Evolutionary conservation across 2,329 filamentous ascomycete species (phyloP).

Genomic region (Bipolaris sorokiniana): DNA sequence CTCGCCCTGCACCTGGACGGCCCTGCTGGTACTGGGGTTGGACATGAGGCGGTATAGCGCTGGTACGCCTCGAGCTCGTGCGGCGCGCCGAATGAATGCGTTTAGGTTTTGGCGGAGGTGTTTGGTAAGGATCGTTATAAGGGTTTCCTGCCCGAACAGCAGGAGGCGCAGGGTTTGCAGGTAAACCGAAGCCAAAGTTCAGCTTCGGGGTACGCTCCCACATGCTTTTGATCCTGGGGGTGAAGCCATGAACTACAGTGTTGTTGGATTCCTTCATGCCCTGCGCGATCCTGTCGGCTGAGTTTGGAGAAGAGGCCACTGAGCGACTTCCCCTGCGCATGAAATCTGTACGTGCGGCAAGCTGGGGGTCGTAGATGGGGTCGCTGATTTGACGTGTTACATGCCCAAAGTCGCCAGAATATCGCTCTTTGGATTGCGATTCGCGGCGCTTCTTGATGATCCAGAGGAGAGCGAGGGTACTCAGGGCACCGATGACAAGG

Average conservation of each 20-base stretch:
- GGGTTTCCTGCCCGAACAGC: slow-evolving; percentile 36
- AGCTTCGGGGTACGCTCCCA: slow-evolving; percentile 45
- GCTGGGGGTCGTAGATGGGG: slow-evolving; percentile 48
- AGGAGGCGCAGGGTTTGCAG: slow-evolving; percentile 28
- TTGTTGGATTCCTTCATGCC: slow-evolving; percentile 27
- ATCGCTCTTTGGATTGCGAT: slow-evolving; percentile 36
- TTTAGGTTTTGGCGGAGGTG: slow-evolving; percentile 35
- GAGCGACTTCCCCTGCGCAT: slow-evolving; percentile 42
- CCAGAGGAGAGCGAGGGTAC: slow-evolving; percentile 42
- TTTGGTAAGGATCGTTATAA: slow-evolving; percentile 42
- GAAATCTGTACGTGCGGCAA: slow-evolving; percentile 47
- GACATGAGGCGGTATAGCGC: slow-evolving; percentile 7
- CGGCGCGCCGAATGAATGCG: slow-evolving; percentile 27
- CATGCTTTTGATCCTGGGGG: slow-evolving; percentile 44
- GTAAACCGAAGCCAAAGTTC: slow-evolving; percentile 38
- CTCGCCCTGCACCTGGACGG: slow-evolving; percentile 22
- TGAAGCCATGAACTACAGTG: slow-evolving; percentile 30
- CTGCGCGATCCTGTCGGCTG: slow-evolving; percentile 33
- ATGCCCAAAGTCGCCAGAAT: slow-evolving; percentile 48
- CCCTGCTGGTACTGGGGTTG: slow-evolving; percentile 9
- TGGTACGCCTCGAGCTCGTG: slow-evolving; percentile 21
- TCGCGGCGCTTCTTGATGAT: slow-evolving; percentile 45
- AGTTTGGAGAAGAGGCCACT: slow-evolving; percentile 33
- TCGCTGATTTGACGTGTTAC: slow-evolving; percentile 48
- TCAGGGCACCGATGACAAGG: slow-evolving; percentile 44